Base-by-base conservation (phyloP, 257 asterid species). In the Haberlea rhodopensis region DNA sequence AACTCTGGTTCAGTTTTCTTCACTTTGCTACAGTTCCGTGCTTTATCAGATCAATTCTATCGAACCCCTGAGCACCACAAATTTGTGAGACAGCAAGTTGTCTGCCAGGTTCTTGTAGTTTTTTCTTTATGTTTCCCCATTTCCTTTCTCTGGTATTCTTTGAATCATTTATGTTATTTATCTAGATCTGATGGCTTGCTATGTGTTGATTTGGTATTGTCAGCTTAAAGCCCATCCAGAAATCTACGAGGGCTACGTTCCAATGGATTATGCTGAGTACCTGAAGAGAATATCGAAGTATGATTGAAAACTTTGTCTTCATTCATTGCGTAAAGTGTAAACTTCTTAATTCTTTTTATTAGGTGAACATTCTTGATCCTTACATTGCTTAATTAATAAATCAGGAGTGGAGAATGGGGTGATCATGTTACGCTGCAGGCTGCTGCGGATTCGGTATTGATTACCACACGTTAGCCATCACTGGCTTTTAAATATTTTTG, bases 341-440 rank as follows among this genome's bases (percentile, higher is more conserved):
- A 52, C 26, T 15, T 56, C 53, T 29, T 62, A 69, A 29, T 63
- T 51, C 11, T 25, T 57, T 53, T 32, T 34, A 28, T 28, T 65
- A 60, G 65, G 49, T 23, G 65, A 46, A 67, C 76, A 32, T 9
- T 26, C 57, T 28, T 71, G 57, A 48, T 22, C 48, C 55, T 64
- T 77, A 51, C 69, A 49, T 6, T 43, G 51, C 19, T 43, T 64
- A 61, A 66, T 71, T 68, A 16, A 52, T 75, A 46, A 75, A 71
- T 37, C 80, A 94, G 99, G 82, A 82, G 62, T 31, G 92, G 95
- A 55, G 95, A 86, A 67, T 94, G 97, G 99, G 99, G 99, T 45
- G 99, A 94, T 85, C 99, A 94, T 71, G 97, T 94, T 55, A 88
- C 99, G 3, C 78, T 94, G 82, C 99, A 94, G 76, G 99, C 99